phyloP scores from a whole-genome alignment of 2,329 filamentous ascomycete species.

The Fusarium torulosum region DNA sequence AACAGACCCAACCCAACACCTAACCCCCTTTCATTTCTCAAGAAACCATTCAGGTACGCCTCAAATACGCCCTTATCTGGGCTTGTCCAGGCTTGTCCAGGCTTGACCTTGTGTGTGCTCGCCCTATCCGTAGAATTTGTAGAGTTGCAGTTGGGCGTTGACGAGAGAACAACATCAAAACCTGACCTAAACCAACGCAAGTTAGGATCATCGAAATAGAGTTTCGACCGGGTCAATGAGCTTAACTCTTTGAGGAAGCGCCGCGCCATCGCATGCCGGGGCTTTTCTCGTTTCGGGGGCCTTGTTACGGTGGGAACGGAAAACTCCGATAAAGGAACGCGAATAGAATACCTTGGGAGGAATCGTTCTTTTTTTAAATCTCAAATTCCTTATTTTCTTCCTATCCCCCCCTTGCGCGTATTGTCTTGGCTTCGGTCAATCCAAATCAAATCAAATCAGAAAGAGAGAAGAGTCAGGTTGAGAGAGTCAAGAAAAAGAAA shows the following conservation, averaged over 20 bases:
- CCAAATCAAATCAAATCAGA: not conserved
- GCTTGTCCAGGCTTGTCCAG: too few relatives aligned
- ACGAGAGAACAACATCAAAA: constrained; percentile 1
- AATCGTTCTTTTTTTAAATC: constrained; percentile 4
- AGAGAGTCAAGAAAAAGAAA: not conserved
- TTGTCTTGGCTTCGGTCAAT: not conserved
- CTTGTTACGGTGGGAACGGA: not conserved
- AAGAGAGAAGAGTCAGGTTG: not conserved
- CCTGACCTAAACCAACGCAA: constrained; percentile 16
- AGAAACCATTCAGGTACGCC: not conserved
- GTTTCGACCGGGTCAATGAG: constrained; percentile 34
- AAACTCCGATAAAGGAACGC: not conserved
- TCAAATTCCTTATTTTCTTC: not conserved
- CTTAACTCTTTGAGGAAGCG: constrained; percentile 39
- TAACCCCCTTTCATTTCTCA: too few relatives aligned
- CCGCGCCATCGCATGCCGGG: constrained; percentile 41
- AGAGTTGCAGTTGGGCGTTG: constrained; percentile 25
- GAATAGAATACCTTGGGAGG: not conserved
- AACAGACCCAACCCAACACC: too few relatives aligned
- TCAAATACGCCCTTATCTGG: too few relatives aligned
- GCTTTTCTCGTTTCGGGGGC: constrained; percentile 24
- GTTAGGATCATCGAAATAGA: constrained; percentile 34
- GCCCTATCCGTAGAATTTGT: too few relatives aligned
- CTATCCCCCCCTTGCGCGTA: not conserved
- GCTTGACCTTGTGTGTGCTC: too few relatives aligned